Percentiles rank a stretch among this genome's conserved stretches.
phyloP scores from a whole-genome alignment of 768 basidiomycete species.

The Panellus pusillus region DNA sequence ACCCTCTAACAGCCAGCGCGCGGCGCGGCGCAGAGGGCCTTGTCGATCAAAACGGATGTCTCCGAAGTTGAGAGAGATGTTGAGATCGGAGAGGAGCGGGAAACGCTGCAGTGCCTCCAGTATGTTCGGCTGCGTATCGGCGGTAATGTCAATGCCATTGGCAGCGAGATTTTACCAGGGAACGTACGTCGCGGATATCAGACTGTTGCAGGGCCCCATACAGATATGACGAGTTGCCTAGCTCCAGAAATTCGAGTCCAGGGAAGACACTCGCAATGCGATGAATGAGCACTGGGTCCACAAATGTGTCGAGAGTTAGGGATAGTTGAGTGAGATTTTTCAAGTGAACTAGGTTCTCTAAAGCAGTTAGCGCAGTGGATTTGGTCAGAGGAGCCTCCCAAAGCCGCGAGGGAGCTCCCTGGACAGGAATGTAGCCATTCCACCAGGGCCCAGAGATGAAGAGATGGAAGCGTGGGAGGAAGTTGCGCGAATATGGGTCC shows the following conservation, averaged over 20 bases:
- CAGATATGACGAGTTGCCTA: not conserved
- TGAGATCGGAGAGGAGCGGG: slow-evolving; percentile 1
- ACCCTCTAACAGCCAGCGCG: slow-evolving; percentile 1
- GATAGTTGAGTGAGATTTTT: not conserved
- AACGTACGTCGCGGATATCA: slow-evolving; percentile 9
- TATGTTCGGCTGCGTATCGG: not conserved
- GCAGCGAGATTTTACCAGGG: not conserved
- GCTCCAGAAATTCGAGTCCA: not conserved
- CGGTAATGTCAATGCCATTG: not conserved
- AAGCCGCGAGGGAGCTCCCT: not conserved
- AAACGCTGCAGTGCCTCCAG: slow-evolving; percentile 5
- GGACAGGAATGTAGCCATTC: not conserved
- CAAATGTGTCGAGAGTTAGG: not conserved
- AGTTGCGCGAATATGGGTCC: slow-evolving; percentile 7
- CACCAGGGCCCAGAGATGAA: slow-evolving; percentile 3
- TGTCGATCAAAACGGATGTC: not conserved
- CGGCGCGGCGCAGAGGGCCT: not conserved
- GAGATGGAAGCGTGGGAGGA: not conserved
- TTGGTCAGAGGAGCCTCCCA: slow-evolving; percentile 1
- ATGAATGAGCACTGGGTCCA: not conserved
- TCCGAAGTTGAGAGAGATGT: slow-evolving; percentile 1
- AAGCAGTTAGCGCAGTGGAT: not conserved
- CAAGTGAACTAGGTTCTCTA: slow-evolving; percentile 1
- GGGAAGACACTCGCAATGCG: not conserved
- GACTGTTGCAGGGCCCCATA: not conserved